A percentile compares a stretch with the other conserved stretches of the same genome.
These are phyloP conservation scores for Meyerozyma smithsonii DNA, from an alignment of 1,139 yeast species.

Conservation along the genomic window DNA sequence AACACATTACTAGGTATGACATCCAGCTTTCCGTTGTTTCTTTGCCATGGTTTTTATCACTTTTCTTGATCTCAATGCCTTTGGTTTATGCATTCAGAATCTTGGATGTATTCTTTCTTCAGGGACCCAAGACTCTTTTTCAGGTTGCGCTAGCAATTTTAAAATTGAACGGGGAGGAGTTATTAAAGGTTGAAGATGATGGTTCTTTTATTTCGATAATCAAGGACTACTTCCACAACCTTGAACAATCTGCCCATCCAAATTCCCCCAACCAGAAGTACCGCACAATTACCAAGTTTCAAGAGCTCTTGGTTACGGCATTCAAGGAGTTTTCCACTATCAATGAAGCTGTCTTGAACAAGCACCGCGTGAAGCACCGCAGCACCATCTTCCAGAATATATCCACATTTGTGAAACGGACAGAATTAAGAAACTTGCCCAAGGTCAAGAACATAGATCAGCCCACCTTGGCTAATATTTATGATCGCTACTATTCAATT, in stretches of 20 bases:
- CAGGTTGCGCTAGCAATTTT: slow-evolving; percentile 91
- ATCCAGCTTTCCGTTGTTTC: slow-evolving; percentile 94
- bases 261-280: slow-evolving; percentile 60
- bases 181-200: slow-evolving; percentile 80
- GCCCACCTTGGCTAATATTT: slow-evolving; percentile 62
- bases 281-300: slow-evolving; percentile 75
- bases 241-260: slow-evolving; percentile 81
- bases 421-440: slow-evolving; percentile 83
- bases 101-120: slow-evolving; percentile 83
- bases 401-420: slow-evolving; percentile 84
- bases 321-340: slow-evolving; percentile 84
- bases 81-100: slow-evolving; percentile 88
- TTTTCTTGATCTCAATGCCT: slow-evolving; percentile 92
- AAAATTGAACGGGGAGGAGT: slow-evolving; percentile 79
- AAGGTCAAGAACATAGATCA: slow-evolving; percentile 57
- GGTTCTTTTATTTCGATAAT: slow-evolving; percentile 85
- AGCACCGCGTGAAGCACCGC: slow-evolving; percentile 67
- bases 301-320: slow-evolving; percentile 84
- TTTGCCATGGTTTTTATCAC: slow-evolving; percentile 91
- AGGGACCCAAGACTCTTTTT: slow-evolving; percentile 85
- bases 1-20: slow-evolving; percentile 70
- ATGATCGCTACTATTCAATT: slow-evolving; percentile 80
- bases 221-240: slow-evolving; percentile 72
- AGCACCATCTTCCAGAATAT: slow-evolving; percentile 79
- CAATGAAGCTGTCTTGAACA: slow-evolving; percentile 67